phyloP scores from a whole-genome alignment of 192 early-diverging fungal species.

The Linnemannia exigua region DNA sequence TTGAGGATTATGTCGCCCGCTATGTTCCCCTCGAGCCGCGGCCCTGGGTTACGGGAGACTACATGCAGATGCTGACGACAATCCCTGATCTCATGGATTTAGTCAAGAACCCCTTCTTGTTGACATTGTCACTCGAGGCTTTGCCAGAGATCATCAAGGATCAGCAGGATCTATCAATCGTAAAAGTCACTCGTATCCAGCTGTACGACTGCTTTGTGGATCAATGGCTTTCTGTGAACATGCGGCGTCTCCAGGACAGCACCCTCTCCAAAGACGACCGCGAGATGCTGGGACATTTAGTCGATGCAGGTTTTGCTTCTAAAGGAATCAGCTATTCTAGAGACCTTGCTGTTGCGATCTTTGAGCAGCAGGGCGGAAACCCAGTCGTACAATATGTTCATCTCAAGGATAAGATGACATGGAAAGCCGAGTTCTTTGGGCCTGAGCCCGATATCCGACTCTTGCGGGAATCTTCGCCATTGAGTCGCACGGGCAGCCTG shows the following conservation, averaged over 20 bases:
- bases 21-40: too few species aligned
- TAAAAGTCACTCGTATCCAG: background rate
- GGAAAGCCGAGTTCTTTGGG: background rate
- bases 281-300: background rate
- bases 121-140: background rate
- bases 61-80: background rate
- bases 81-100: background rate
- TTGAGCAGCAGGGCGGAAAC: background rate
- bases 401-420: background rate
- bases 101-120: slow-evolving; percentile 1
- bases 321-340: background rate
- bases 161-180: background rate
- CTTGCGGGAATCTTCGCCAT: background rate
- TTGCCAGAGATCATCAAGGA: background rate
- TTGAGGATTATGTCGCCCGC: too few species aligned
- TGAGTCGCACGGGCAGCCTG: background rate
- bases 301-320: too few species aligned
- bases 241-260: background rate
- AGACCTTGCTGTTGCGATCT: background rate
- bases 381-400: background rate
- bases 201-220: slow-evolving; percentile 5
- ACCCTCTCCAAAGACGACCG: background rate
- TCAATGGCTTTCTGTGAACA: background rate
- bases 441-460: background rate
- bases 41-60: too few species aligned